Percentiles rank a stretch among this genome's conserved stretches.
phyloP scores from a whole-genome alignment of 148 eudicot species.

The Silene conica region DNA sequence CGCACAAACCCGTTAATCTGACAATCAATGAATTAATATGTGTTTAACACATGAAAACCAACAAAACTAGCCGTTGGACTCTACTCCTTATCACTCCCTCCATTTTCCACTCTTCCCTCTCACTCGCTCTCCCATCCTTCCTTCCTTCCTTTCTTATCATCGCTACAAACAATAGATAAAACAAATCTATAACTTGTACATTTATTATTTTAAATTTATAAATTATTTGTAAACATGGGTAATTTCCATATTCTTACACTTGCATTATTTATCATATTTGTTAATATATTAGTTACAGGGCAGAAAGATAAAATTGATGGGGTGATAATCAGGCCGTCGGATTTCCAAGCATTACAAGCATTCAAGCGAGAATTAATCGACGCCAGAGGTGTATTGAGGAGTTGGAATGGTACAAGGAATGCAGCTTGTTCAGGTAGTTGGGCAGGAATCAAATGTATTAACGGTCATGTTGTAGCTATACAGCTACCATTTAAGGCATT shows the following conservation, averaged over 20 bases:
- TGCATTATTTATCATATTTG: not conserved
- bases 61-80: slow-evolving; percentile 43
- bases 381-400: slow-evolving; percentile 35
- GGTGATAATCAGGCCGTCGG: slow-evolving; percentile 34
- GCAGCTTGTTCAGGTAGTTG: slow-evolving; percentile 75
- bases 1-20: slow-evolving; percentile 32
- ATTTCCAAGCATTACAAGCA: slow-evolving; percentile 52
- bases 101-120: slow-evolving; percentile 14
- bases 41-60: not conserved
- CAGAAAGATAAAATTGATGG: slow-evolving; percentile 31
- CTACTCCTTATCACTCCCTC: slow-evolving; percentile 18
- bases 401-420: slow-evolving; percentile 51
- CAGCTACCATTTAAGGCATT: slow-evolving; percentile 75
- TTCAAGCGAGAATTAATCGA: slow-evolving; percentile 51
- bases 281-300: slow-evolving; percentile 31
- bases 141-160: not conserved
- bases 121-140: no score
- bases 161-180: not conserved
- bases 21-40: slow-evolving; percentile 12
- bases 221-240: slow-evolving; percentile 25
- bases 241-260: not conserved
- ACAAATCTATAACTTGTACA: not conserved
- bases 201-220: not conserved
- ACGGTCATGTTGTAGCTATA: slow-evolving; percentile 56
- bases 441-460: slow-evolving; percentile 64